Base-by-base conservation (phyloP, 345 rosid genomes). In the Eucalyptus tenuipes region DNA sequence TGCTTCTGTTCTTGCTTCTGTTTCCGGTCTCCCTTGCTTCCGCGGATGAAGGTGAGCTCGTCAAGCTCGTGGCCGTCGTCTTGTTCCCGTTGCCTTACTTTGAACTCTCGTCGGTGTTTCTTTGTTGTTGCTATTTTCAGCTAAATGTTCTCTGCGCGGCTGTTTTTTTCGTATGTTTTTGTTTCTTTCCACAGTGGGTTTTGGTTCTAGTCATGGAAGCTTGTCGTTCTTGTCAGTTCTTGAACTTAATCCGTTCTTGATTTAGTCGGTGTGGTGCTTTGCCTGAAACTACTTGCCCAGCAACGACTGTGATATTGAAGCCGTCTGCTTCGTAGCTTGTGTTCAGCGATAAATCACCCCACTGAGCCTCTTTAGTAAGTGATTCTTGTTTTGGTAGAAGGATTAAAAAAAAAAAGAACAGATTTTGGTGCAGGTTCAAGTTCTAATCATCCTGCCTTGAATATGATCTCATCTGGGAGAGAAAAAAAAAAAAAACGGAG, bases 11-110 rank as follows among this genome's bases (percentile, higher is more conserved):
- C 42, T 53, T 92, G 86, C 85, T 90, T 24, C 87, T 89, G 48
- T 75, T 92, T 87, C 42, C 86, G 48, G 90, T 80, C 15, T 89
- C 94, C 87, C 75, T 87, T 57, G 94, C 89, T 90, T 91, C 93
- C 82, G 93, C 95, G 50, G 92, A 89, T 87, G 93, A 93, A 91
- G 94, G 95, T 91, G 52, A 88, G 92, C 86, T 87, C 45, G 57
- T 13, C 45, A 33, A 49, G 6, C 25, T 44, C 86, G 42, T 29
- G 31, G 12, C 48, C 12, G 42, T 27, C 52, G 49, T 49, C 4
- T 85, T 29, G 64, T 45, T 75, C 7, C 52, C 79, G 14, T 29
- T 84, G 53, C 33, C 80, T 49, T 48, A 40, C 45, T 45, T 49
- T 75, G 82, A 37, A 18, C 82, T 20, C 82, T 20, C 18, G 47